Percentiles rank a stretch among this genome's conserved stretches.
Conservation (phyloP, 108 stramenopile genomes). For the Schizochytrium sp. region DNA sequence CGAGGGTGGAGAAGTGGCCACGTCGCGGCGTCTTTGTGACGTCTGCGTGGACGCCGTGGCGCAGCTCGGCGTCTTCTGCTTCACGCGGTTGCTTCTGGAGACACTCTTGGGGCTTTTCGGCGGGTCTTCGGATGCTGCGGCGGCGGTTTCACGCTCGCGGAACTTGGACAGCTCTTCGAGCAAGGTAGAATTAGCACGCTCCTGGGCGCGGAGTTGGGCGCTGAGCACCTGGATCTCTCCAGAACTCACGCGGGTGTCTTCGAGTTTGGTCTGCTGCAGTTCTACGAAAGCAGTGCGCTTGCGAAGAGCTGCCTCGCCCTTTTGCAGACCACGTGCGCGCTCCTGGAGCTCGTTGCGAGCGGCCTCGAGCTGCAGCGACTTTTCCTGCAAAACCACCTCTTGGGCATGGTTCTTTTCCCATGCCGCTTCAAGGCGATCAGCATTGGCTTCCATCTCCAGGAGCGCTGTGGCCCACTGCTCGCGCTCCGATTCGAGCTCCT, state of each 20-base stretch:
- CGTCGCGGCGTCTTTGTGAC: no score
- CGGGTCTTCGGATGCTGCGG: not conserved
- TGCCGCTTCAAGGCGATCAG: not conserved
- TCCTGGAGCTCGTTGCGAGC: not conserved
- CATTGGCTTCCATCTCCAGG: not conserved
- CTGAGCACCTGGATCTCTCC: not conserved
- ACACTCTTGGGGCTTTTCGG: not conserved
- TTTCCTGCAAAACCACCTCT: not conserved
- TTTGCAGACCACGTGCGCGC: not conserved
- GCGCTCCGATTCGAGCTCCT: not conserved
- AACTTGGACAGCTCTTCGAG: not conserved
- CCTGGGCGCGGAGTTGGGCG: conserved; percentile 10
- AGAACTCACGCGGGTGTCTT: not conserved
- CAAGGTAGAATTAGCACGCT: not conserved
- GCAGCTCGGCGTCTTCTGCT: no score
- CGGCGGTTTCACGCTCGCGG: not conserved
- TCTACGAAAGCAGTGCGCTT: not conserved
- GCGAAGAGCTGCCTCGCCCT: not conserved
- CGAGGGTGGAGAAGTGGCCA: no score
- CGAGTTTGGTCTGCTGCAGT: not conserved
- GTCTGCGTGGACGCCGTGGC: no score
- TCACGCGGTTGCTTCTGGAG: no score
- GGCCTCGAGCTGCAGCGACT: not conserved
- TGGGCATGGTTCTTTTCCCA: not conserved
- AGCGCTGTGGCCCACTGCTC: not conserved